Evolutionary conservation across 148 eudicot genomes (phyloP).

Genomic region (Vaccinium vitisidaea): DNA sequence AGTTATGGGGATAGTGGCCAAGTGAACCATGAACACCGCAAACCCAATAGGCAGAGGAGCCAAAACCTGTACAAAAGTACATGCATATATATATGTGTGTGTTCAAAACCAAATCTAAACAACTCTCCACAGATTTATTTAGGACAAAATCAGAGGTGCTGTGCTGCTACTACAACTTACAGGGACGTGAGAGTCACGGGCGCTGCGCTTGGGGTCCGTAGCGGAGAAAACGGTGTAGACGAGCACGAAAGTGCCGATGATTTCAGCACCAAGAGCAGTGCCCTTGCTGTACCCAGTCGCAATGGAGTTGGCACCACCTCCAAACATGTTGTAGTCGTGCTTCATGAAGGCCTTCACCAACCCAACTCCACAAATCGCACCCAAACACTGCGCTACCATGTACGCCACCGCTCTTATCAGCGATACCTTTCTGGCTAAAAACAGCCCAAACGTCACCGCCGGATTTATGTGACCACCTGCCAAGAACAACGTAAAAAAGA

Average conservation of each 20-base stretch:
- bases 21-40: constrained; percentile 86
- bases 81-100: not conserved
- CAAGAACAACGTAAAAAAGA: not conserved
- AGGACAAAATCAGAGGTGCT: not conserved
- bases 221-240: constrained; percentile 95
- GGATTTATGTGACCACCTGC: constrained; percentile 95
- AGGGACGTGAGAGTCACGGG: constrained; percentile 95
- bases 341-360: constrained; percentile 85
- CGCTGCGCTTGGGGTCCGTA: constrained; percentile 83
- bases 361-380: constrained; percentile 87
- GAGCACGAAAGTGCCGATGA: constrained; percentile 79
- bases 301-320: constrained; percentile 72
- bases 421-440: constrained; percentile 79
- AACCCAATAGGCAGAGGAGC: constrained; percentile 93
- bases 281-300: constrained; percentile 62
- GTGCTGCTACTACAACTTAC: constrained; percentile 23
- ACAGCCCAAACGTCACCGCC: constrained; percentile 82
- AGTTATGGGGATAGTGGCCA: constrained; percentile 92
- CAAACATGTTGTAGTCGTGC: constrained; percentile 40
- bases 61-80: constrained; percentile 39
- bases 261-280: constrained; percentile 83
- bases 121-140: not conserved
- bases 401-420: constrained; percentile 61
- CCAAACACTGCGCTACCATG: constrained; percentile 73
- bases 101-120: not conserved